A percentile compares a stretch with the other conserved stretches of the same genome.
phyloP scores from a whole-genome alignment of 805 yeast genomes.

The Yueomyces sinensis region DNA sequence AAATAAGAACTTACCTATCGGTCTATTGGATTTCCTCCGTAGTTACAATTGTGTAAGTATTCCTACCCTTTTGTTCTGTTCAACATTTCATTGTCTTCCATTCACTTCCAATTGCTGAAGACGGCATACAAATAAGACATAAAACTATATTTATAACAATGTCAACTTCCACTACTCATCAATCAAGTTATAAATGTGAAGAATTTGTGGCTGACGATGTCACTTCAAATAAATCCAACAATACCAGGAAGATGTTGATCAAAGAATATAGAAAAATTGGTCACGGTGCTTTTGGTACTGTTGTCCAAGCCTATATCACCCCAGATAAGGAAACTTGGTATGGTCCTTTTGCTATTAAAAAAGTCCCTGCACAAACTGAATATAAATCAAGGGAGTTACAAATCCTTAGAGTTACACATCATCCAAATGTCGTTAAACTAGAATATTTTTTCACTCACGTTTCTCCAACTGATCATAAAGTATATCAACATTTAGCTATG shows the following conservation, averaged over 20 bases:
- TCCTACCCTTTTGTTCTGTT: too few relatives aligned
- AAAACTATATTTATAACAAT: too few relatives aligned
- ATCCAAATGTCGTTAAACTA: constrained; percentile 65
- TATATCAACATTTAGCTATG: constrained; percentile 76
- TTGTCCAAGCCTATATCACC: constrained; percentile 53
- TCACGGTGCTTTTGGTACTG: constrained; percentile 81
- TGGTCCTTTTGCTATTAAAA: constrained; percentile 75
- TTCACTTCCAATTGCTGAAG: too few relatives aligned
- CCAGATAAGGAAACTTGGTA: constrained; percentile 37
- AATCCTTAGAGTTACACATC: constrained; percentile 58
- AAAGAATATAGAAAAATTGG: constrained; percentile 66
- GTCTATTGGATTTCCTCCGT: too few relatives aligned
- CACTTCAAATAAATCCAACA: constrained; percentile 42
- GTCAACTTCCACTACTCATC: not conserved
- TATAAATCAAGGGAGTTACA: constrained; percentile 74
- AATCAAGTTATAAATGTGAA: not conserved
- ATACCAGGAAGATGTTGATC: constrained; percentile 48
- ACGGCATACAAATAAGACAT: too few relatives aligned
- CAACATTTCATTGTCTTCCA: too few relatives aligned
- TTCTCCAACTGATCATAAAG: constrained; percentile 45
- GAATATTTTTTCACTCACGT: constrained; percentile 60
- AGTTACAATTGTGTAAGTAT: too few relatives aligned
- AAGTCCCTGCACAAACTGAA: constrained; percentile 81
- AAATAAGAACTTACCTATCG: too few relatives aligned
- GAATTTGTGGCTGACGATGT: constrained; percentile 49